These are phyloP conservation scores for Inga laurina DNA, from an alignment of 306 rosid genomes.

Conservation along the genomic window DNA sequence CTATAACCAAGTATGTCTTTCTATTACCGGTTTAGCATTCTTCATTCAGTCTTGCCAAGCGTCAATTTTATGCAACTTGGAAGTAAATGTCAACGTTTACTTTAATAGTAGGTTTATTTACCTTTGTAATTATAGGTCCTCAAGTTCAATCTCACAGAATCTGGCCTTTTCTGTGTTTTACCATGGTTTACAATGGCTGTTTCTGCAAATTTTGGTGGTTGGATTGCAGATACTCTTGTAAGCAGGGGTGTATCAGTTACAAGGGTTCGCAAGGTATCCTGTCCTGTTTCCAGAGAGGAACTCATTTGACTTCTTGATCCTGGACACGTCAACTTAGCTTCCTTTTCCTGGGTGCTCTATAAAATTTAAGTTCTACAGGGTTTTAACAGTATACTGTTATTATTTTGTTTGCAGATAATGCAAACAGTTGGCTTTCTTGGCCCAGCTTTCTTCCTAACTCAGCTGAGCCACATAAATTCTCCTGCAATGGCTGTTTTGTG, in stretches of 20 bases:
- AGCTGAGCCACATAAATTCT: conserved; percentile 87
- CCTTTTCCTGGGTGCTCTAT: neutral
- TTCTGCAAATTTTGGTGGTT: conserved; percentile 95
- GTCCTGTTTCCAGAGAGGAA: neutral
- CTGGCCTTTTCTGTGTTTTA: conserved; percentile 83
- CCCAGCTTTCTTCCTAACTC: conserved; percentile 98
- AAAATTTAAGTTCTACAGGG: conserved; percentile 8
- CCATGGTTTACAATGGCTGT: conserved; percentile 98
- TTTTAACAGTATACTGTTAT: conserved; percentile 13
- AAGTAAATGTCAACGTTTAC: conserved; percentile 15
- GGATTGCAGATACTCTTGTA: conserved; percentile 98
- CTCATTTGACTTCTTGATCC: conserved; percentile 6
- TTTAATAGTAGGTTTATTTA: conserved; percentile 24
- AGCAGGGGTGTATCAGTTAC: conserved; percentile 85
- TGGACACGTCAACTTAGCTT: conserved; percentile 8
- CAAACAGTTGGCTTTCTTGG: conserved; percentile 98
- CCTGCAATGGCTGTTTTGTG: conserved; percentile 93
- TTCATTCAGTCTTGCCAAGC: conserved; percentile 14
- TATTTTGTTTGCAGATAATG: conserved; percentile 69
- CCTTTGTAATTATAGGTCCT: conserved; percentile 64
- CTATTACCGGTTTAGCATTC: neutral
- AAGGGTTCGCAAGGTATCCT: conserved; percentile 86
- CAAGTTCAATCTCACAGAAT: conserved; percentile 98
- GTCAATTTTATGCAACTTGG: conserved; percentile 1
- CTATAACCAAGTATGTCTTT: conserved; percentile 81